Conservation (phyloP, 2,329 filamentous ascomycete genomes). For the Xylariaceae sp. region DNA sequence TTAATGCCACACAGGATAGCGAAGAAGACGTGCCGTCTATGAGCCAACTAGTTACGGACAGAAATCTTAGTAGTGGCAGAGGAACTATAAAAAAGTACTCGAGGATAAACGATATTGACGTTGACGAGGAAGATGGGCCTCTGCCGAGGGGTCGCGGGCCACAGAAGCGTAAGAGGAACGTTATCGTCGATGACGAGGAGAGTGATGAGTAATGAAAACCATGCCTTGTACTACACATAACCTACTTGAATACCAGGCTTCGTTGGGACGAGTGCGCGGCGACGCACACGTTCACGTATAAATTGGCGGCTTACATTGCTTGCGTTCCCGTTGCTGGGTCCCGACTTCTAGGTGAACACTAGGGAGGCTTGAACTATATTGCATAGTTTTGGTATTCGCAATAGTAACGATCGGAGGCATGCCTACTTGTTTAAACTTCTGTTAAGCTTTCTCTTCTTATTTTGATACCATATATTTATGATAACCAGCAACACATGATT, state of each 20-base stretch:
- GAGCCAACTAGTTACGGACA: conserved; percentile 36
- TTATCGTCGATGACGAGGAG: conserved; percentile 26
- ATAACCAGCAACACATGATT: no score
- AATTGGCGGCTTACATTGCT: no score
- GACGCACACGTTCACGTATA: no score
- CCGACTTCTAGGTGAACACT: no score
- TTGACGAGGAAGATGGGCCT: conserved; percentile 12
- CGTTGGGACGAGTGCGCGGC: no score
- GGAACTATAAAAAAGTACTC: background rate
- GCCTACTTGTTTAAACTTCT: no score
- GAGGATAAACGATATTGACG: conserved; percentile 7
- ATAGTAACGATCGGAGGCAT: no score
- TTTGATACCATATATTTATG: no score
- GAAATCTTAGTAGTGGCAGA: conserved; percentile 12
- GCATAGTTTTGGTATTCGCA: no score
- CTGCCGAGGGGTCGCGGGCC: background rate
- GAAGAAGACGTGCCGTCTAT: conserved; percentile 39
- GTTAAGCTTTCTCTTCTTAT: no score
- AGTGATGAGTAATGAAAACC: conserved; percentile 21
- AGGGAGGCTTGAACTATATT: no score
- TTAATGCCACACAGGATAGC: conserved; percentile 33
- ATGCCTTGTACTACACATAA: conserved; percentile 14
- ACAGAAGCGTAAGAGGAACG: conserved; percentile 14
- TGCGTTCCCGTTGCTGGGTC: no score
- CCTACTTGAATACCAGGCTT: conserved; percentile 12